Evolutionary conservation across 208 protist genomes (phyloP).

Genomic region (Trypanosoma mega): DNA sequence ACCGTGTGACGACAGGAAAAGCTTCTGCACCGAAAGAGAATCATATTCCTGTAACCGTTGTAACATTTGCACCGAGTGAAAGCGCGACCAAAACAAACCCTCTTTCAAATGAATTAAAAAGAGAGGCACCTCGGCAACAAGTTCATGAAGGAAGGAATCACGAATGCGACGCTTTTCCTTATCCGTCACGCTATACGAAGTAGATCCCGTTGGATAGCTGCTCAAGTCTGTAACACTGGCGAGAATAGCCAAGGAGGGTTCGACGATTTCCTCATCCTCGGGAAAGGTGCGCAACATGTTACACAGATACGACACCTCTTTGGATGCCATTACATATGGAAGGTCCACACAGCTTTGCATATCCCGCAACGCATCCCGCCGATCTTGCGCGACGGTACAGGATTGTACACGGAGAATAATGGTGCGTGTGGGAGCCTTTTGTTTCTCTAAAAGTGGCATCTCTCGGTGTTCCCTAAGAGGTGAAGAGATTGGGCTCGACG

Average conservation of each 20-base stretch:
- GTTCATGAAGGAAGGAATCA: slow-evolving; percentile 46
- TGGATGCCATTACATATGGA: slow-evolving; percentile 44
- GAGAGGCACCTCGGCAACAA: slow-evolving; percentile 48
- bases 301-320: slow-evolving; percentile 43
- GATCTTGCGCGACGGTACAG: slow-evolving; percentile 79
- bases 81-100: slow-evolving; percentile 45
- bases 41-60: slow-evolving; percentile 68
- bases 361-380: slow-evolving; percentile 66
- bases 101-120: slow-evolving; percentile 37
- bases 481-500: no score
- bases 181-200: slow-evolving; percentile 14
- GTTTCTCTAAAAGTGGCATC: no score
- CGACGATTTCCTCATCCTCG: slow-evolving; percentile 42
- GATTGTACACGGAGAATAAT: slow-evolving; percentile 72
- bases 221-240: slow-evolving; percentile 50
- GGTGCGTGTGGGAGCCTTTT: slow-evolving; percentile 47
- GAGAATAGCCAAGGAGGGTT: slow-evolving; percentile 48
- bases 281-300: slow-evolving; percentile 35
- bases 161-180: slow-evolving; percentile 44
- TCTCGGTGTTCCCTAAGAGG: no score
- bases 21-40: slow-evolving; percentile 40
- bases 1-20: slow-evolving; percentile 59
- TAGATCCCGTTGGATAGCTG: slow-evolving; percentile 35
- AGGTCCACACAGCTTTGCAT: slow-evolving; percentile 50
- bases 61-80: slow-evolving; percentile 63